phyloP scores from a whole-genome alignment of 208 protist genomes.

The Trypanosoma avium region DNA sequence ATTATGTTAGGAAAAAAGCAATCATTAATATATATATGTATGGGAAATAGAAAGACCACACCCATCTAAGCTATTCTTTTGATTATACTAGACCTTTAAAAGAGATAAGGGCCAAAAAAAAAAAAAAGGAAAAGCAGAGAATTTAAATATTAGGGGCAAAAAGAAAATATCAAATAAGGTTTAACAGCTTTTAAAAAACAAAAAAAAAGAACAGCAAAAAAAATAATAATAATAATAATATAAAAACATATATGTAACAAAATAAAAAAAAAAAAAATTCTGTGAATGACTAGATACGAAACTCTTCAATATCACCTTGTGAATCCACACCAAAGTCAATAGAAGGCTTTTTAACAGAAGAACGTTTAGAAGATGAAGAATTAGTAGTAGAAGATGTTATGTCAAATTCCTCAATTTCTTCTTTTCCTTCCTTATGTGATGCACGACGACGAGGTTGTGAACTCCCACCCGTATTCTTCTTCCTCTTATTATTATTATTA shows the following conservation, averaged over 20 bases:
- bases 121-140: neutral
- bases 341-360: neutral
- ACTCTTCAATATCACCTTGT: conserved; percentile 23
- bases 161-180: too few relatives aligned
- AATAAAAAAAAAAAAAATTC: conserved; percentile 14
- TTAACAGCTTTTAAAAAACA: neutral
- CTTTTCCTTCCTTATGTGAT: too few relatives aligned
- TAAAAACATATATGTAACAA: conserved; percentile 8
- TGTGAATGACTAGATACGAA: conserved; percentile 15
- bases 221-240: conserved; percentile 4
- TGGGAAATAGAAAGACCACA: too few relatives aligned
- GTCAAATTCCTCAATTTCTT: neutral
- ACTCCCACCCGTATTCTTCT: neutral
- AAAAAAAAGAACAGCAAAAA: conserved; percentile 2
- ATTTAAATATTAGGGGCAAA: neutral
- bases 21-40: too few relatives aligned
- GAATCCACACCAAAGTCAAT: conserved; percentile 23
- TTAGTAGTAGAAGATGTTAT: neutral
- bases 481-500: neutral
- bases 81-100: too few relatives aligned
- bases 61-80: too few relatives aligned
- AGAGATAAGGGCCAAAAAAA: conserved; percentile 10
- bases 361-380: neutral
- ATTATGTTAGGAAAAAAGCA: too few relatives aligned
- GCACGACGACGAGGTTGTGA: neutral